These are phyloP conservation scores for Calonectria ilicicola DNA, from an alignment of 2,329 filamentous ascomycete species.

Conservation along the genomic window DNA sequence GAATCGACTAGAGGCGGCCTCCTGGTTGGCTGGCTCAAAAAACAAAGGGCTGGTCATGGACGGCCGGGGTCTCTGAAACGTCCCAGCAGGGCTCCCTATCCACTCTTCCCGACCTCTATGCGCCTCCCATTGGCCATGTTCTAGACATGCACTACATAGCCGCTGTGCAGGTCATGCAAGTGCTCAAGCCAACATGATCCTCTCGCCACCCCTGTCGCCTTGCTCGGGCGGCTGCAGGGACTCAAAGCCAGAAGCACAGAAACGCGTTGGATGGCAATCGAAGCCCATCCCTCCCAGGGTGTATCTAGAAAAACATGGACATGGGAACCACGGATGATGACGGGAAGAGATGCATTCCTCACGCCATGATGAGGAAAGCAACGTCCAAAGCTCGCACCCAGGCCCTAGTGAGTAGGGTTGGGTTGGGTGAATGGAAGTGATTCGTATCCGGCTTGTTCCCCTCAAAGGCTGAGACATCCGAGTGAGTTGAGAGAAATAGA, in stretches of 20 bases:
- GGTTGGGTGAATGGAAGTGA: constrained; percentile 14
- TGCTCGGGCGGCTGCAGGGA: constrained; percentile 46
- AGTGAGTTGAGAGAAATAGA: constrained; percentile 9
- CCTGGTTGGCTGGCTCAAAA: constrained; percentile 33
- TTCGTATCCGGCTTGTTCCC: constrained; percentile 29
- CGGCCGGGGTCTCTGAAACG: constrained; percentile 46
- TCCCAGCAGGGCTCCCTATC: constrained; percentile 42
- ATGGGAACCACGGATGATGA: constrained; percentile 38
- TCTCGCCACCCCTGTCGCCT: constrained; percentile 40
- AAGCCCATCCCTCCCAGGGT: constrained; percentile 37
- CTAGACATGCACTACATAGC: constrained; percentile 54
- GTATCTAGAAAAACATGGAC: constrained; percentile 36
- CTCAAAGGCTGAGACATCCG: constrained; percentile 23
- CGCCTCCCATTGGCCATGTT: constrained; percentile 48
- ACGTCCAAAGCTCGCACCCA: constrained; percentile 13
- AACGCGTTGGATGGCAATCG: constrained; percentile 31
- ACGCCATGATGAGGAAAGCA: constrained; percentile 30
- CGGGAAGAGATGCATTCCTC: constrained; percentile 35
- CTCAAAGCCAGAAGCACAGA: constrained; percentile 26
- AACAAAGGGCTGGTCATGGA: constrained; percentile 35
- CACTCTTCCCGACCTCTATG: constrained; percentile 39
- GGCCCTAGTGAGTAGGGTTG: constrained; percentile 21
- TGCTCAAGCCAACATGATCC: constrained; percentile 50
- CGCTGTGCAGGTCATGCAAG: constrained; percentile 57
- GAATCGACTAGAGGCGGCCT: constrained; percentile 22